These are phyloP conservation scores for Magnolia changhungtana DNA, from an alignment of 164 flowering plant species.

Conservation along the genomic window DNA sequence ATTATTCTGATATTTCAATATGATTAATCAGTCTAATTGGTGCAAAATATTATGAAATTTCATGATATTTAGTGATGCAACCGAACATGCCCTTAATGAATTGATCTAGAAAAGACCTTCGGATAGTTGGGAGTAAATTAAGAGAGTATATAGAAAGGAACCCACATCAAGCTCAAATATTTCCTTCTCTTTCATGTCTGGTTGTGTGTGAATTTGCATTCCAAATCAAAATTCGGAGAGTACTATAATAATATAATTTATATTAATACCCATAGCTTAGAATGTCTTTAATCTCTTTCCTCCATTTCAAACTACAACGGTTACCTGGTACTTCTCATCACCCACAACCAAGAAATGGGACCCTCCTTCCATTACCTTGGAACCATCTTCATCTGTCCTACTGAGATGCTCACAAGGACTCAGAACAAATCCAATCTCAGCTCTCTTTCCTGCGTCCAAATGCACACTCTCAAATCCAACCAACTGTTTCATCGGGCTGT, in stretches of 20 bases:
- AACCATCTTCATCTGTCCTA: slow-evolving; percentile 56
- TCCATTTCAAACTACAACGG: slow-evolving; percentile 15
- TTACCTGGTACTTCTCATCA: slow-evolving; percentile 45
- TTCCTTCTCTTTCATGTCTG: neutral
- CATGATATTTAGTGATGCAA: no score
- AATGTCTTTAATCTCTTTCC: neutral
- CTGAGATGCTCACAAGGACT: slow-evolving; percentile 78
- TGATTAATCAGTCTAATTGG: no score
- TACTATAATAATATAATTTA: no score
- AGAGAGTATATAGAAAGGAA: neutral
- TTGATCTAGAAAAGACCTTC: no score
- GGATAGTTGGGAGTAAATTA: no score
- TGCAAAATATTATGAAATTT: no score
- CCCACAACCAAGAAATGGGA: slow-evolving; percentile 57
- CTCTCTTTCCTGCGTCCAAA: slow-evolving; percentile 45
- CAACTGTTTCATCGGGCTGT: slow-evolving; percentile 52
- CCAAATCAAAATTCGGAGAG: neutral
- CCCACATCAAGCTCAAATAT: neutral
- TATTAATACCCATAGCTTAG: neutral
- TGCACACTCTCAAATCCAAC: slow-evolving; percentile 63
- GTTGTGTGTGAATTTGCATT: neutral
- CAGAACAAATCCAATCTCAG: slow-evolving; percentile 43
- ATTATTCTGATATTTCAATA: no score
- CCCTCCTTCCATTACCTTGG: slow-evolving; percentile 64
- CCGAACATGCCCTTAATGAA: no score